Conservation (phyloP, 2,329 filamentous ascomycete genomes). For the Tolypocladium album region DNA sequence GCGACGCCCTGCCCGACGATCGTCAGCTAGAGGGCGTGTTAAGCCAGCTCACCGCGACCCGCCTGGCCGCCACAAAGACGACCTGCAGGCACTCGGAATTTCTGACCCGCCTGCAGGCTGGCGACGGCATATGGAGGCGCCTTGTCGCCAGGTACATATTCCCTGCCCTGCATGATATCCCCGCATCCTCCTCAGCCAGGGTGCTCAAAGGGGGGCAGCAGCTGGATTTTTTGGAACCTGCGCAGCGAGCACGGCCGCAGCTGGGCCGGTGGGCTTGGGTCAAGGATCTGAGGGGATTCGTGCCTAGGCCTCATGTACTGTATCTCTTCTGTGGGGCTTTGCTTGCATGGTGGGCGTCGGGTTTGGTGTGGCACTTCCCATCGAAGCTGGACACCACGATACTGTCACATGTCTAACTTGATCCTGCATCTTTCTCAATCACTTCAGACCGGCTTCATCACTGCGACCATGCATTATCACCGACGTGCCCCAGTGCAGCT, state of each 20-base stretch:
- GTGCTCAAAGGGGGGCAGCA: background rate
- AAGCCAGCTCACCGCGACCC: background rate
- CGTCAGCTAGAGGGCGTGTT: background rate
- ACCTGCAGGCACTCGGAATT: conserved; percentile 7
- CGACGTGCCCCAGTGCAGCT: background rate
- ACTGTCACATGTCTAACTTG: background rate
- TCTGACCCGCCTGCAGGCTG: conserved; percentile 7
- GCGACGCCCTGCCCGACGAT: background rate
- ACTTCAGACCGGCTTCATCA: background rate
- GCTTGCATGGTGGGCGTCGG: background rate
- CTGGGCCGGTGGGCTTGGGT: background rate
- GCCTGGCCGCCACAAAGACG: background rate
- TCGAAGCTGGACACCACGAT: background rate
- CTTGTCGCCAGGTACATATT: conserved; percentile 5
- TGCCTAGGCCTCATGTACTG: background rate
- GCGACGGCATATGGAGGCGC: conserved; percentile 2
- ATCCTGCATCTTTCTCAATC: background rate
- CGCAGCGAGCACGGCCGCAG: background rate
- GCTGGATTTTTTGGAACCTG: background rate
- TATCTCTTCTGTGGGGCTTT: background rate
- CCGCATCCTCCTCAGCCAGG: conserved; percentile 3
- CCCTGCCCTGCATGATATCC: conserved; percentile 5
- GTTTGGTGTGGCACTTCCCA: background rate
- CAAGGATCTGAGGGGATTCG: background rate
- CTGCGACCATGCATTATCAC: background rate